Percentiles rank a stretch among this genome's conserved stretches.
Conservation (phyloP, 1,139 yeast species). For the Magnusiomyces tetraspermus region DNA sequence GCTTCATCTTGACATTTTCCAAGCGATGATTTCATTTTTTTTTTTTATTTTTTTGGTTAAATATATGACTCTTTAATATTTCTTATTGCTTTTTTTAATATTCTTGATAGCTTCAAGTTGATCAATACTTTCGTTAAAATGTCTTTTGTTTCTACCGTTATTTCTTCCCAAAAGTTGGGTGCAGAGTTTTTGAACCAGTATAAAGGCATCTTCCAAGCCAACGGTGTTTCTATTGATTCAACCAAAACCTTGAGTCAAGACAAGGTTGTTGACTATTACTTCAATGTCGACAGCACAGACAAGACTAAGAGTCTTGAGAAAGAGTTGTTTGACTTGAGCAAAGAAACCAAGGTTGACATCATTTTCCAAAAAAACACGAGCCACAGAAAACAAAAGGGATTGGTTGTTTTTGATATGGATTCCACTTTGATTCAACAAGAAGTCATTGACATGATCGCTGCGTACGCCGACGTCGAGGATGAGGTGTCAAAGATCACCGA, state of each 20-base stretch:
- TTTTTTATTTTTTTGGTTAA: too few relatives aligned
- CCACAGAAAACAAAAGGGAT: slow-evolving; percentile 37
- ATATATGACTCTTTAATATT: too few relatives aligned
- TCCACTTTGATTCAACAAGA: slow-evolving; percentile 94
- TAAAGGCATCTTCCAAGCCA: slow-evolving; percentile 20
- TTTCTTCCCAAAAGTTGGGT: slow-evolving; percentile 18
- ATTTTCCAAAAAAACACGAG: slow-evolving; percentile 37
- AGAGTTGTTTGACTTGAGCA: slow-evolving; percentile 20
- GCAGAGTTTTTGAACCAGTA: slow-evolving; percentile 16
- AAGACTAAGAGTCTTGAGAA: slow-evolving; percentile 16
- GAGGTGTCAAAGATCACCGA: slow-evolving; percentile 75
- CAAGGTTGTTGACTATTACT: slow-evolving; percentile 22
- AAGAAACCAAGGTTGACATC: slow-evolving; percentile 33
- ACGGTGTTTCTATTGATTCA: slow-evolving; percentile 17
- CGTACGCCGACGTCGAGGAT: slow-evolving; percentile 67
- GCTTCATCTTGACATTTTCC: too few relatives aligned
- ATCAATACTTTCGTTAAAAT: slow-evolving; percentile 6
- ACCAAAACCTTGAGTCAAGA: slow-evolving; percentile 17
- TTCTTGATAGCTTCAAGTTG: neutral
- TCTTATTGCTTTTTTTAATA: neutral
- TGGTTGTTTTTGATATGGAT: slow-evolving; percentile 95
- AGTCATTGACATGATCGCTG: slow-evolving; percentile 91
- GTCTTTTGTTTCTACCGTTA: slow-evolving; percentile 22
- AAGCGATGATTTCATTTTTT: too few relatives aligned
- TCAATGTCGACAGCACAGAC: slow-evolving; percentile 11